phyloP scores from a whole-genome alignment of 352 stramenopile genomes.

The Globisporangium orthogonon region DNA sequence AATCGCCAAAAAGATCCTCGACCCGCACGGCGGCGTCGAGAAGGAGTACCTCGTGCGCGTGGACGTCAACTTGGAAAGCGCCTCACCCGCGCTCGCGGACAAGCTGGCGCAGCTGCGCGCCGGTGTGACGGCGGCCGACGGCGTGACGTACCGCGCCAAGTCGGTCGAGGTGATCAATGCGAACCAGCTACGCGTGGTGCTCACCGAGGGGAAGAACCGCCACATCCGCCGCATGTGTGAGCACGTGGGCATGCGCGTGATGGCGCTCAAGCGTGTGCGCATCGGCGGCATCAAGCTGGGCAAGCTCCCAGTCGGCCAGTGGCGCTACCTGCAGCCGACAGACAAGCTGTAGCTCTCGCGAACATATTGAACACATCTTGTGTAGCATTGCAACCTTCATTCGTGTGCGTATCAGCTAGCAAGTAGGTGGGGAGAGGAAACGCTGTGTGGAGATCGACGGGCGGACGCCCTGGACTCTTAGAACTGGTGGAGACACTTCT shows the following conservation, averaged over 20 bases:
- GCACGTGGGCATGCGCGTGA: slow-evolving; percentile 84
- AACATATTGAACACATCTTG: neutral
- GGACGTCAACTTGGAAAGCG: slow-evolving; percentile 41
- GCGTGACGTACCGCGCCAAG: slow-evolving; percentile 68
- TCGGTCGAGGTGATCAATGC: slow-evolving; percentile 74
- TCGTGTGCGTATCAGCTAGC: neutral
- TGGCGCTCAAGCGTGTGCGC: slow-evolving; percentile 87
- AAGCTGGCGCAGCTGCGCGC: slow-evolving; percentile 45
- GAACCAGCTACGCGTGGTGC: slow-evolving; percentile 80
- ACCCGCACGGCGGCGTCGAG: slow-evolving; percentile 62
- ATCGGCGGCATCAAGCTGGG: slow-evolving; percentile 88
- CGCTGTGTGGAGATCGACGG: neutral
- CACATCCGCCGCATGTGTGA: slow-evolving; percentile 97
- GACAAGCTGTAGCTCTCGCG: slow-evolving; percentile 33
- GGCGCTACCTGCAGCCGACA: slow-evolving; percentile 71
- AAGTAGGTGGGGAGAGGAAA: neutral
- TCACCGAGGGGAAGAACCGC: slow-evolving; percentile 94
- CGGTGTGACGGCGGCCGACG: slow-evolving; percentile 51
- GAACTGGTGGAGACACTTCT: slow-evolving; percentile 44
- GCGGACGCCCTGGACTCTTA: neutral
- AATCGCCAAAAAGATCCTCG: slow-evolving; percentile 72
- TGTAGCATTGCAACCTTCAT: neutral
- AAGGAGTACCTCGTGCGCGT: slow-evolving; percentile 86
- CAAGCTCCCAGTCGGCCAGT: slow-evolving; percentile 60
- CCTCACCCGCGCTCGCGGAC: slow-evolving; percentile 45